Evolutionary conservation across 2,329 filamentous ascomycete genomes (phyloP), one percentile per base, ranked within the genome.

Genomic region (Botrytis fragariae): DNA sequence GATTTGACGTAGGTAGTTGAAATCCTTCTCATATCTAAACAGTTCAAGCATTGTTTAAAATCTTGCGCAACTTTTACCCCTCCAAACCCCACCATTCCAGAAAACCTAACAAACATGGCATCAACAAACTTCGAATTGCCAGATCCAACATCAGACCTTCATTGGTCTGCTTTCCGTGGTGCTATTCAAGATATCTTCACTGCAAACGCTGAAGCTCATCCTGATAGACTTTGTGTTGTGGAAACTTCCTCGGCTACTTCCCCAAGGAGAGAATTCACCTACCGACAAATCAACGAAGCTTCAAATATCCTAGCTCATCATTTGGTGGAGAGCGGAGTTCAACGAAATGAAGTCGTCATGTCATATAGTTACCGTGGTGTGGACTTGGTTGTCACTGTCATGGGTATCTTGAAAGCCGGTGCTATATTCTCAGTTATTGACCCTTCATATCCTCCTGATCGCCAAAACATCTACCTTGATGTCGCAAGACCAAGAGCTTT

Each of bases 291-390:
- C 80, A 88, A 94, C 80, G 92, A 97, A 84, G 91, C 92, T 0
- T 92, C 93, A 44, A 97, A 97, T 81, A 86, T 89, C 29, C 82
- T 98, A 10, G 93, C 94, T 35, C 90, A 97, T 83, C 89, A 97
- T 80, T 86, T 98, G 32, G 88, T 92, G 71, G 86, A 91, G 69
- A 87, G 90, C 78, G 94, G 95, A 73, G 86, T 94, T 76, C 86
- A 90, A 74, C 86, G 90, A 77, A 94, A 94, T 14, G 94, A 98
- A 80, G 94, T 97, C 3, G 94, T 97, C 79, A 97, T 97, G 93
- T 93, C 96, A 76, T 98, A 91, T 80, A 93, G 93, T 72, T 89
- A 97, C 83, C 90, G 95, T 73, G 90, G 90, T 73, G 94, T 97
- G 48, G 93, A 93, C 78, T 83, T 93, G 59, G 91, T 93, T 0